Percentiles rank a stretch among this genome's conserved stretches.
Conservation (phyloP, 345 rosid genomes). For the Viola odorata region DNA sequence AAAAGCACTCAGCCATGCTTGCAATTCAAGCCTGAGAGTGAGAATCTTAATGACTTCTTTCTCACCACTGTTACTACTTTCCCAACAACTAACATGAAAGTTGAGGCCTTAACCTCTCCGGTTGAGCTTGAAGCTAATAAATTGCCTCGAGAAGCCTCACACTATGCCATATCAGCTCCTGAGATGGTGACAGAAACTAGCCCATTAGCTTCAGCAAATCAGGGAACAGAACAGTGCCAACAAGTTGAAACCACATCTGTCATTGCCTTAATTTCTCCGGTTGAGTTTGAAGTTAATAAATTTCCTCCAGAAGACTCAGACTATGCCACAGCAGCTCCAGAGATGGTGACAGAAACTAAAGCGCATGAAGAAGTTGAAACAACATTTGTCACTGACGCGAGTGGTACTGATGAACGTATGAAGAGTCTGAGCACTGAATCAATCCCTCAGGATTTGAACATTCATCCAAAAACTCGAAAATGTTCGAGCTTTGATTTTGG, state of each 20-base stretch:
- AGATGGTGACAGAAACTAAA: constrained; percentile 4
- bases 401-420: constrained; percentile 12
- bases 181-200: constrained; percentile 5
- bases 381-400: constrained; percentile 5
- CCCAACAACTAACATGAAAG: constrained; percentile 1
- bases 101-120: not conserved
- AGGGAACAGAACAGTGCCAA: not conserved
- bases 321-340: not conserved
- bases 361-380: constrained; percentile 10
- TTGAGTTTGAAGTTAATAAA: constrained; percentile 2
- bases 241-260: constrained; percentile 7
- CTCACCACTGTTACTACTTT: constrained; percentile 11
- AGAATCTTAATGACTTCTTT: constrained; percentile 11
- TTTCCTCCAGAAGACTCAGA: constrained; percentile 4
- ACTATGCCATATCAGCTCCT: not conserved
- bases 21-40: constrained; percentile 17
- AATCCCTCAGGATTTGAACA: constrained; percentile 18
- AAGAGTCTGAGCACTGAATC: constrained; percentile 37
- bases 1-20: constrained; percentile 6
- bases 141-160: constrained; percentile 4
- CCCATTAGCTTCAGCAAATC: not conserved
- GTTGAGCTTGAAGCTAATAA: constrained; percentile 2
- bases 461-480: constrained; percentile 33
- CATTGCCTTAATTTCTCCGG: not conserved
- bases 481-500: constrained; percentile 52